A percentile compares a stretch with the other conserved stretches of the same genome.
Evolutionary conservation across 345 rosid genomes (phyloP).

Genomic region (Erucastrum elatum): DNA sequence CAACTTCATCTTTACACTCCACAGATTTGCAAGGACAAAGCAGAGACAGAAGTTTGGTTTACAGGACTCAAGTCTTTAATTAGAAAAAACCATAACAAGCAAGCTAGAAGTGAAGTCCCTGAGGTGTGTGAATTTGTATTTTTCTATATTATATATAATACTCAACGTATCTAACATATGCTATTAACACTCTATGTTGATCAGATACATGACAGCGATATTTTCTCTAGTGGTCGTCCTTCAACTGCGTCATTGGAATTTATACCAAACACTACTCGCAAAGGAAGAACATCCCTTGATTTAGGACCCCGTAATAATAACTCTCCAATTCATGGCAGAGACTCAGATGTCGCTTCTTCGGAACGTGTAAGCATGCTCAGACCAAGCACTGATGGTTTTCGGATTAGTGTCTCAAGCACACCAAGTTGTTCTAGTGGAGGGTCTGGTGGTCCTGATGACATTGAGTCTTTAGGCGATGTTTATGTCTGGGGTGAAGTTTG

Average conservation of each 20-base stretch:
- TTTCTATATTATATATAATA: not conserved
- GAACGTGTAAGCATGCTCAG: slow-evolving; percentile 88
- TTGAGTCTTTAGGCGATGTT: slow-evolving; percentile 94
- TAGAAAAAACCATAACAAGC: slow-evolving; percentile 52
- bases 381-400: slow-evolving; percentile 84
- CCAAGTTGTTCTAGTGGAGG: slow-evolving; percentile 94
- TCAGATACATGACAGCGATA: slow-evolving; percentile 63
- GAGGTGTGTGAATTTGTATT: slow-evolving; percentile 47
- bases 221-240: slow-evolving; percentile 48
- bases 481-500: slow-evolving; percentile 97
- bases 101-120: slow-evolving; percentile 60
- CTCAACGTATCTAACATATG: not conserved
- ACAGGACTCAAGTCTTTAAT: slow-evolving; percentile 72
- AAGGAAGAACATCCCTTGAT: slow-evolving; percentile 67
- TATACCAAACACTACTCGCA: slow-evolving; percentile 48
- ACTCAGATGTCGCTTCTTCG: slow-evolving; percentile 80
- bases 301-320: slow-evolving; percentile 49
- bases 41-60: slow-evolving; percentile 92
- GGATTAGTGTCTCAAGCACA: slow-evolving; percentile 91
- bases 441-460: slow-evolving; percentile 99
- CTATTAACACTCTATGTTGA: slow-evolving; percentile 36
- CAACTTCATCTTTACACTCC: slow-evolving; percentile 18
- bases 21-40: slow-evolving; percentile 97
- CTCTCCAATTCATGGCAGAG: slow-evolving; percentile 41
- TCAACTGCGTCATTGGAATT: slow-evolving; percentile 57